Percentiles rank a stretch among this genome's conserved stretches.
phyloP scores from a whole-genome alignment of 805 yeast genomes.

The Saturnispora hagleri region DNA sequence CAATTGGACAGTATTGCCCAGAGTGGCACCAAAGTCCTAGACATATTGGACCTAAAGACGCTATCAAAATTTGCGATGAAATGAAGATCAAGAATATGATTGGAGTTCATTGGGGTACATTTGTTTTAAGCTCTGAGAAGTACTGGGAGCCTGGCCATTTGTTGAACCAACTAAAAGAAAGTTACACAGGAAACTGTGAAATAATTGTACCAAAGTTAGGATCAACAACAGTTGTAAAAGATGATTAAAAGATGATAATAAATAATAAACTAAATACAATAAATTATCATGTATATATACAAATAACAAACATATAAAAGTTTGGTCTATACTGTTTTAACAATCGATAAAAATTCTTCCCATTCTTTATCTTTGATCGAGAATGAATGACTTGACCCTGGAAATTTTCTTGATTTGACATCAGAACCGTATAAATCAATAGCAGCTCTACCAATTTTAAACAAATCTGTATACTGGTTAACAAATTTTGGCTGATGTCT shows the following conservation, averaged over 20 bases:
- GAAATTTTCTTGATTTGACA: conserved; percentile 48
- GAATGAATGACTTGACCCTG: conserved; percentile 57
- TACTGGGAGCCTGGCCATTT: conserved; percentile 71
- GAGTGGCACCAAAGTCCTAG: conserved; percentile 89
- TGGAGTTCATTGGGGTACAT: conserved; percentile 97
- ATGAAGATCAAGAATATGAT: conserved; percentile 52
- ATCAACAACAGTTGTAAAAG: conserved; percentile 48
- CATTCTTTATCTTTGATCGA: conserved; percentile 57
- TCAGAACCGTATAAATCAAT: conserved; percentile 49
- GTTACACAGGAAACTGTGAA: conserved; percentile 27
- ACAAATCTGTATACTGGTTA: conserved; percentile 51
- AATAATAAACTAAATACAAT: background rate
- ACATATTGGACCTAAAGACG: conserved; percentile 77
- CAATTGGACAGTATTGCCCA: conserved; percentile 94
- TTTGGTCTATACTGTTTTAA: conserved; percentile 12
- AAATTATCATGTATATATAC: background rate
- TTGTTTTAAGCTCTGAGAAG: conserved; percentile 79
- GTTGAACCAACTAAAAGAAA: conserved; percentile 42
- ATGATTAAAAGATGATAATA: conserved; percentile 4
- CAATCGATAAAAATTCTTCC: conserved; percentile 30
- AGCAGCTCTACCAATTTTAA: conserved; percentile 40
- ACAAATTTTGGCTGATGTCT: conserved; percentile 47
- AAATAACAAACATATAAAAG: background rate
- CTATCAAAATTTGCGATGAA: conserved; percentile 56
- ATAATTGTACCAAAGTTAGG: conserved; percentile 71